Evolutionary conservation across 1,284 basidiomycete genomes (phyloP), one percentile per base, ranked within the genome.

Genomic region (Pseudomicrostroma phylloplanum): DNA sequence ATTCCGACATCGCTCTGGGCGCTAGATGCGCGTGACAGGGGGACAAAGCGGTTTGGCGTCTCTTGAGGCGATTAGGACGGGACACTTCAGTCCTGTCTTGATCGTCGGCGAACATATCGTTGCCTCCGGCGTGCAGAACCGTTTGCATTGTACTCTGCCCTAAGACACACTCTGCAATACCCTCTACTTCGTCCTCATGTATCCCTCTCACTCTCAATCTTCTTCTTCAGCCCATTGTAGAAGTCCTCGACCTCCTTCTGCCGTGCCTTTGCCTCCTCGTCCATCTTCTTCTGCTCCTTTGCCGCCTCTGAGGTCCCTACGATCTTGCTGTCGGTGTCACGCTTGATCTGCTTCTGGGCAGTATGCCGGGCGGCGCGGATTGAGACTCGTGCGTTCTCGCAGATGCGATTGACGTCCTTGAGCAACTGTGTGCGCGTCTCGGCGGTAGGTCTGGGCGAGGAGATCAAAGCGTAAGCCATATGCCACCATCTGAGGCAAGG

Each of bases 301-400:
- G 68, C 65, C 7, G 66, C 71, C 40, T 74, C 74, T 51, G 49
- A 67, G 53, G 67, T 70, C 25, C 76, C 72, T 0, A 79, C 67
- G 17, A 77, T 62, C 51, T 77, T 78, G 40, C 58, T 13, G 43
- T 77, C 70, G 41, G 69, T 64, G 62, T 79, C 77, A 21, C 61
- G 60, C 62, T 72, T 73, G 64, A 79, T 68, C 57, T 76, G 72
- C 63, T 79, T 79, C 61, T 73, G 74, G 11, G 69, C 77, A 12
- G 59, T 57, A 57, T 79, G 77, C 11, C 77, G 55, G 26, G 69
- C 73, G 30, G 66, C 58, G 21, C 77, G 58, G 42, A 79, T 70
- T 21, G 69, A 70, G 19, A 73, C 69, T 40, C 70, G 66, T 0
- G 76, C 76, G 41, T 77, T 75, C 56, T 79, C 77, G 63, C 76